phyloP scores from a whole-genome alignment of 176 grass and related monocot species.

The Eragrostis curvula region DNA sequence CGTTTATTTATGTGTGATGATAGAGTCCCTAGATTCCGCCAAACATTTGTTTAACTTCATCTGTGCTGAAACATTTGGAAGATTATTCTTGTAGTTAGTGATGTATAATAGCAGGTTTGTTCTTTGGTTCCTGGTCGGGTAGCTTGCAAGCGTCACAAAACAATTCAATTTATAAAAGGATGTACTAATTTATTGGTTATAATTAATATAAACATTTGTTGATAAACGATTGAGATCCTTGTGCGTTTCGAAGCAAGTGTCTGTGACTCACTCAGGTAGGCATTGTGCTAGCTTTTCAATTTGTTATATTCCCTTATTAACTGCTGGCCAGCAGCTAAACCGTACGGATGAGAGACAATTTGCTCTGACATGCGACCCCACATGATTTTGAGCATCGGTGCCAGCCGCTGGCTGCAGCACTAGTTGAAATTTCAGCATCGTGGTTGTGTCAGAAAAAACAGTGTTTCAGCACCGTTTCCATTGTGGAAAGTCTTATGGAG shows the following conservation, averaged over 20 bases:
- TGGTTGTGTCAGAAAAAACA: too few species aligned
- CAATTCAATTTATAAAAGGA: constrained; percentile 18
- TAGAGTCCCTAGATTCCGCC: background rate
- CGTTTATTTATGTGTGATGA: constrained; percentile 14
- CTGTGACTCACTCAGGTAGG: background rate
- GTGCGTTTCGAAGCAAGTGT: background rate
- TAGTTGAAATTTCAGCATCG: too few species aligned
- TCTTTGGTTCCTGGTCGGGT: background rate
- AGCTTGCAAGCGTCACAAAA: background rate
- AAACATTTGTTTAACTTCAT: constrained; percentile 10
- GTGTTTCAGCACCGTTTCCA: too few species aligned
- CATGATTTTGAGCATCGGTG: too few species aligned
- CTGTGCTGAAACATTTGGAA: constrained; percentile 10
- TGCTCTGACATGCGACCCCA: too few species aligned
- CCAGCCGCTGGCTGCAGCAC: too few species aligned
- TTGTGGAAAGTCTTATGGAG: too few species aligned
- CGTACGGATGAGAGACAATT: too few species aligned
- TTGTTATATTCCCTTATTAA: too few species aligned
- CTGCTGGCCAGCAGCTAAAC: too few species aligned
- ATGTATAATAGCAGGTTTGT: constrained; percentile 39
- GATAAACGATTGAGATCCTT: background rate
- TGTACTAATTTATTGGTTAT: background rate
- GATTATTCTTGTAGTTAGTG: constrained; percentile 17
- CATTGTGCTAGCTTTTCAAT: background rate
- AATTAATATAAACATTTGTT: background rate